Conservation (phyloP, 176 grass and related monocot genomes). For the Eleusine indica region DNA sequence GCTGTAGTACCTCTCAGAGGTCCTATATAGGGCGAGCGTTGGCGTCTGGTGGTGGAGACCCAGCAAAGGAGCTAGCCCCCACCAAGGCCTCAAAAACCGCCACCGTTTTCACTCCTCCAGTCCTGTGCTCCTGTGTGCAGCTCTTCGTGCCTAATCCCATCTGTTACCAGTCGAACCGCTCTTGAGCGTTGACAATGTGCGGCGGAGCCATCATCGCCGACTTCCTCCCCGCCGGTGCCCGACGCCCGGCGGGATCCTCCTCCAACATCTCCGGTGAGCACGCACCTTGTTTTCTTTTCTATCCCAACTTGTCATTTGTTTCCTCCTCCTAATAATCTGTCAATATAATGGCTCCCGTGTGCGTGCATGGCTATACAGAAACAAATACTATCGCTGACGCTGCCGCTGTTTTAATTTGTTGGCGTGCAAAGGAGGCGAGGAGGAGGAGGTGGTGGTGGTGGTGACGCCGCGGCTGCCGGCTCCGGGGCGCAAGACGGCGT, state of each 20-base stretch:
- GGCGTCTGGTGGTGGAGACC: no score
- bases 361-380: no score
- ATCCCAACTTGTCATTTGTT: neutral
- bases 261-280: conserved; percentile 20
- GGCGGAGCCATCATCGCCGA: conserved; percentile 52
- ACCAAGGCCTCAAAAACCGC: neutral
- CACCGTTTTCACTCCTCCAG: neutral
- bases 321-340: neutral
- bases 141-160: neutral
- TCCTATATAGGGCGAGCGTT: neutral
- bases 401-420: no score
- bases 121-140: neutral
- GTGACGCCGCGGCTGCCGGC: neutral
- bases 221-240: conserved; percentile 23
- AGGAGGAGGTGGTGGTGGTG: neutral
- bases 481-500: conserved; percentile 59
- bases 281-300: neutral
- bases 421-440: neutral
- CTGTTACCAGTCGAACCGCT: neutral
- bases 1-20: no score
- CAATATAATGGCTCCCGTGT: no score
- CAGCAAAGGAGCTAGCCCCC: no score
- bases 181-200: conserved; percentile 39
- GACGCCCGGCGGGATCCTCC: neutral
- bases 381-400: no score